Conservation (phyloP, 805 yeast genomes). For the Spathaspora arborariae region DNA sequence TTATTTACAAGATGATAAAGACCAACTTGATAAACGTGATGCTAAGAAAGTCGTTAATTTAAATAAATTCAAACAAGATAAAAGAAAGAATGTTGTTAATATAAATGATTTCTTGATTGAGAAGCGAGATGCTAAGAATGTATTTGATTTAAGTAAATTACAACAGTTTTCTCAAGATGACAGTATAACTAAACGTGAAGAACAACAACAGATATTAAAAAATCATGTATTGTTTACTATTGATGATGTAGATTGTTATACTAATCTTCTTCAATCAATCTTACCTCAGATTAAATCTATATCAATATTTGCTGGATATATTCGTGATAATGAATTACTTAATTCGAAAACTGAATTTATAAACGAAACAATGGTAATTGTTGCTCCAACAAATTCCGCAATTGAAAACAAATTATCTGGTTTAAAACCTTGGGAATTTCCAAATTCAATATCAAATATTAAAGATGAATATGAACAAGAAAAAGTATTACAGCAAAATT, state of each 20-base stretch:
- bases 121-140: conserved; percentile 8
- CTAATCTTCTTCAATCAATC: conserved; percentile 28
- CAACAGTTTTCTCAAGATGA: conserved; percentile 4
- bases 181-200: conserved; percentile 7
- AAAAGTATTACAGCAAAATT: conserved; percentile 45
- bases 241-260: conserved; percentile 12
- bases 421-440: conserved; percentile 85
- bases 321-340: conserved; percentile 58
- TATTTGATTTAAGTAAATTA: conserved; percentile 3
- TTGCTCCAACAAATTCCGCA: conserved; percentile 72
- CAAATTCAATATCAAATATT: conserved; percentile 27
- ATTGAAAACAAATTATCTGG: conserved; percentile 35
- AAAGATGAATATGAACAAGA: conserved; percentile 26
- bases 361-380: conserved; percentile 45
- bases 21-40: neutral
- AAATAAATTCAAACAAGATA: conserved; percentile 7
- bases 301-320: conserved; percentile 63
- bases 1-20: neutral
- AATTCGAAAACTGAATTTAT: conserved; percentile 45
- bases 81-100: conserved; percentile 14
- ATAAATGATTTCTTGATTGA: conserved; percentile 9
- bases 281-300: conserved; percentile 38
- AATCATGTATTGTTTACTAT: conserved; percentile 6
- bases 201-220: neutral
- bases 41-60: conserved; percentile 7